These are phyloP conservation scores for Austroboletus niveus DNA, from an alignment of 1,284 basidiomycete genomes.

Conservation along the genomic window DNA sequence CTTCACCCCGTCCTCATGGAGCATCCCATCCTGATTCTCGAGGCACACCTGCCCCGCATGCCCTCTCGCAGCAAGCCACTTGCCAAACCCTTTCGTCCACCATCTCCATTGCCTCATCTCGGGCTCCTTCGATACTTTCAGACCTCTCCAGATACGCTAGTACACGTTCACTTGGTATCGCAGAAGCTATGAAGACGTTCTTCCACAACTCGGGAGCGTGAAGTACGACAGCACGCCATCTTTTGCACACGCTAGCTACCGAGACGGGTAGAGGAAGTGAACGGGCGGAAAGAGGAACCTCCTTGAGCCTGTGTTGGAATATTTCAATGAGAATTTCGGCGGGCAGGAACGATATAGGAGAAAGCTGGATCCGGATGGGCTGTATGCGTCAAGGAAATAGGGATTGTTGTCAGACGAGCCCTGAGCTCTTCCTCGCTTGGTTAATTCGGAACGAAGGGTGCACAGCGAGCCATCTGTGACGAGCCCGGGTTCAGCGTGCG, in stretches of 20 bases:
- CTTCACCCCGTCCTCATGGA: too few relatives aligned
- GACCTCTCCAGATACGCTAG: constrained; percentile 9
- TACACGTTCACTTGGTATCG: constrained; percentile 7
- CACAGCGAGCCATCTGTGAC: constrained; percentile 3
- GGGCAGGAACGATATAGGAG: constrained; percentile 16
- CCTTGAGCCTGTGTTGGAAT: constrained; percentile 9
- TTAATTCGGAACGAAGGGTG: neutral
- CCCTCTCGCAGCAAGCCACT: too few relatives aligned
- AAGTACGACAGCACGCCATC: constrained; percentile 12
- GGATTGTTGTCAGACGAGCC: neutral
- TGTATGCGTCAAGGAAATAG: neutral
- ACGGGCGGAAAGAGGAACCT: neutral
- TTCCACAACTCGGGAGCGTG: constrained; percentile 15
- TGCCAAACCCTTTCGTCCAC: too few relatives aligned
- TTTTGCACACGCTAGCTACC: constrained; percentile 15
- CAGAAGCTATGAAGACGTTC: constrained; percentile 18
- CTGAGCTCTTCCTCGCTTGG: neutral
- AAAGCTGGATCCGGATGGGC: constrained; percentile 9
- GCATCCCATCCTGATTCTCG: too few relatives aligned
- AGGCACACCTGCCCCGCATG: too few relatives aligned
- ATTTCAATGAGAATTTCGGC: constrained; percentile 18
- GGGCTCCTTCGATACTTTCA: neutral
- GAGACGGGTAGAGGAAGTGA: constrained; percentile 3
- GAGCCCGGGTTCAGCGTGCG: neutral
- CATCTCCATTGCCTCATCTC: too few relatives aligned